Evolutionary conservation across 2,329 filamentous ascomycete genomes (phyloP), one percentile per base, ranked within the genome.

Genomic region (Endocalyx cinctus): DNA sequence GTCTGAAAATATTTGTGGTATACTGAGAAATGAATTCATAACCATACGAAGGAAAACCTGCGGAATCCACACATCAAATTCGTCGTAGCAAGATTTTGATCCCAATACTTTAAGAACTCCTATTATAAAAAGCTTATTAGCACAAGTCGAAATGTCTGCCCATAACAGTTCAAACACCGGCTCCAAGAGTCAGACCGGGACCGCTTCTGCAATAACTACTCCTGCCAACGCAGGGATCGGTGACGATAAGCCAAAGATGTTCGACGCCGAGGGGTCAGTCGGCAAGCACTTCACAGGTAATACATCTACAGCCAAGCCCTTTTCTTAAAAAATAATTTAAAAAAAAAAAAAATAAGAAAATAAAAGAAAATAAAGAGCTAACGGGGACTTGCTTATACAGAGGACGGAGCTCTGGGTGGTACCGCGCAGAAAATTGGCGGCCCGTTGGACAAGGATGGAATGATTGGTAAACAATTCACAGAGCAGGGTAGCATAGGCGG

Each of bases 391-490:
- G n/a, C 27, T 3, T 5, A n/a, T n/a, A 2, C 13, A 68, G 64
- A 63, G 23, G 49, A 69, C 5, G 72, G 72, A 13, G 59, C 62
- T 0, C 52, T 77, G n/a, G 72, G 73, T 6, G 64, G 69, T 10
- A 57, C 64, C 3, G 70, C 65, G 0, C 59, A 74, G 50, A 64
- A 63, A 38, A 57, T 77, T 6, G 72, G 74, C 0, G 69, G 69
- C 0, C 67, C 67, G 0, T 50, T 74, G 17, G 59, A 55, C 23
- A 71, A 72, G 43, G 67, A 75, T 3, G 72, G 74, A 1, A 47
- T 62, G 7, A 64, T 78, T 35, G 73, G 74, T 14, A 70, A 69
- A 35, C 70, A 74, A 41, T 79, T 78, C 43, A 75, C 72, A 1
- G 50, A 62, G 0, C 66, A 72, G 27, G 71, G 71, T 13, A 62